A percentile compares a stretch with the other conserved stretches of the same genome.
These are phyloP conservation scores for Phaeodactylum tricornutum DNA, from an alignment of 108 stramenopile species.

Conservation along the genomic window DNA sequence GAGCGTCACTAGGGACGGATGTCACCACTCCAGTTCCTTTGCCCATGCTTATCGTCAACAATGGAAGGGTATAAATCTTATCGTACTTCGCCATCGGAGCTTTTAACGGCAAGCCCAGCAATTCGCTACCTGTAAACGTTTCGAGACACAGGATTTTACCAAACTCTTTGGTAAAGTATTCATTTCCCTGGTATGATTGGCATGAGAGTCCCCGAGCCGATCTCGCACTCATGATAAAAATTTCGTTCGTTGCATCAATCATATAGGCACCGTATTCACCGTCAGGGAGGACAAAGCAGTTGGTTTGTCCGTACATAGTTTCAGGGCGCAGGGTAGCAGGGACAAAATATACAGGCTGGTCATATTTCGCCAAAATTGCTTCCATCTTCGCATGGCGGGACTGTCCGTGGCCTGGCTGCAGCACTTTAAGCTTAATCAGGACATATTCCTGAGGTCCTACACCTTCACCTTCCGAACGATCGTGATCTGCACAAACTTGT, in stretches of 20 bases:
- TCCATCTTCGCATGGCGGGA: conserved; percentile 62
- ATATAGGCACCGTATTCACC: conserved; percentile 97
- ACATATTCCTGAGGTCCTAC: conserved; percentile 98
- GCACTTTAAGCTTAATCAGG: conserved; percentile 91
- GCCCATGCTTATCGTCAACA: conserved; percentile 94
- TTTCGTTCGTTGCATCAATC: conserved; percentile 75
- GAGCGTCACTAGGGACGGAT: conserved; percentile 96
- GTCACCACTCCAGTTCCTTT: conserved; percentile 99
- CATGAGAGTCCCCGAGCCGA: conserved; percentile 88
- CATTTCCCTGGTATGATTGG: conserved; percentile 67
- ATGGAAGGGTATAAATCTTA: conserved; percentile 92
- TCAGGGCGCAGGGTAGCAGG: conserved; percentile 98
- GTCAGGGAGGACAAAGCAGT: conserved; percentile 95
- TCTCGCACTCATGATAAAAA: conserved; percentile 88
- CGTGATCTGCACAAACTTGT: conserved; percentile 98
- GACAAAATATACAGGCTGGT: conserved; percentile 76
- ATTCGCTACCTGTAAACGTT: conserved; percentile 81
- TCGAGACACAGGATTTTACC: conserved; percentile 73
- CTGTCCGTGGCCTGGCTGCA: conserved; percentile 70
- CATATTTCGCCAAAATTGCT: conserved; percentile 37
- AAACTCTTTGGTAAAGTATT: conserved; percentile 76
- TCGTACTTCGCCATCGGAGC: conserved; percentile 93
- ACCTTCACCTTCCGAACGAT: conserved; percentile 93
- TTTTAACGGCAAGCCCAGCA: conserved; percentile 87
- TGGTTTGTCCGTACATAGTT: conserved; percentile 99